Evolutionary conservation across 2,329 filamentous ascomycete species (phyloP).

Genomic region (Penicillium occitanis): DNA sequence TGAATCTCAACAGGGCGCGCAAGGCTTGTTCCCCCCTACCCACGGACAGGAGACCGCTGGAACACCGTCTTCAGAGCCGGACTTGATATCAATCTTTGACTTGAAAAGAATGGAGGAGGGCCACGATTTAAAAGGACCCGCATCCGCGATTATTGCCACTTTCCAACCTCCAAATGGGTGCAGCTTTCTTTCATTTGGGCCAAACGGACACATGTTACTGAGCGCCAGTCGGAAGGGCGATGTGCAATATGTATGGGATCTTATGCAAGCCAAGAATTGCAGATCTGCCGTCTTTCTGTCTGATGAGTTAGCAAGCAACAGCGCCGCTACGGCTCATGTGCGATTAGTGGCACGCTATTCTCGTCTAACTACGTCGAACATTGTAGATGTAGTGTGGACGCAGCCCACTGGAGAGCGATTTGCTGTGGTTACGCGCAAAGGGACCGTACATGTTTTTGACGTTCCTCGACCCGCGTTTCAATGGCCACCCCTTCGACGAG

Average conservation of each 20-base stretch:
- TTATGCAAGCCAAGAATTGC: slow-evolving; percentile 49
- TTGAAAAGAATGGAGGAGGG: slow-evolving; percentile 45
- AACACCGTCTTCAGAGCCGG: slow-evolving; percentile 40
- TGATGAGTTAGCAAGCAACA: slow-evolving; percentile 31
- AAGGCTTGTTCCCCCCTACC: slow-evolving; percentile 47
- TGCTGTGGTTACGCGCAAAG: slow-evolving; percentile 87
- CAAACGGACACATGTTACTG: slow-evolving; percentile 48
- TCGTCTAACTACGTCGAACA: slow-evolving; percentile 84
- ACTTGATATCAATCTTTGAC: slow-evolving; percentile 49
- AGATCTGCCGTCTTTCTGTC: slow-evolving; percentile 40
- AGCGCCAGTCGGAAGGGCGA: slow-evolving; percentile 52
- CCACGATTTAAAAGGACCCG: slow-evolving; percentile 35
- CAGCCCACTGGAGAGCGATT: slow-evolving; percentile 76
- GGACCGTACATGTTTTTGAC: slow-evolving; percentile 91
- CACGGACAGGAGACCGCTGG: slow-evolving; percentile 45
- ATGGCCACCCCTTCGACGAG: slow-evolving; percentile 70
- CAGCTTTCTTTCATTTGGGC: slow-evolving; percentile 51
- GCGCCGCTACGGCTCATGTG: slow-evolving; percentile 50
- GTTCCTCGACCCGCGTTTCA: slow-evolving; percentile 78
- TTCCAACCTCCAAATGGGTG: slow-evolving; percentile 52
- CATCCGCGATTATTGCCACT: slow-evolving; percentile 42
- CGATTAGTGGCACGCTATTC: slow-evolving; percentile 86
- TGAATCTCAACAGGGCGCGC: slow-evolving; percentile 34
- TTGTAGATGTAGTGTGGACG: slow-evolving; percentile 88
- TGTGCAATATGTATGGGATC: slow-evolving; percentile 52